These are phyloP conservation scores for Citrus mangshanensis DNA, from an alignment of 345 rosid genomes.

Conservation along the genomic window DNA sequence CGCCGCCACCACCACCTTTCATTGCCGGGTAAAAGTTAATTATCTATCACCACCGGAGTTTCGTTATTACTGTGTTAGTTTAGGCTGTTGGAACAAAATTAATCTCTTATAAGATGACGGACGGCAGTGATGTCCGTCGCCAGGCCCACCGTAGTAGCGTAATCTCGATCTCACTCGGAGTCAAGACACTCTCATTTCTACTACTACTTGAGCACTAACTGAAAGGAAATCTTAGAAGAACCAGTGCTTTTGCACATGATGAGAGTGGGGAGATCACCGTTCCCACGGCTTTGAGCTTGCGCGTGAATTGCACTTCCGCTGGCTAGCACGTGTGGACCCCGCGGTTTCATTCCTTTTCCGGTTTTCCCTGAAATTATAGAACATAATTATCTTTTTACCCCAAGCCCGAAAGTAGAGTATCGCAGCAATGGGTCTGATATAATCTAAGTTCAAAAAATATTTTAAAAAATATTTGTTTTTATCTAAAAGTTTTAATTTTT, in stretches of 20 bases:
- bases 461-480: too few relatives aligned
- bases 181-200: background rate
- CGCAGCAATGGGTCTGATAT: too few relatives aligned
- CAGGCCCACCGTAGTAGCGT: background rate
- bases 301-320: background rate
- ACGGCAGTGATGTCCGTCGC: conserved; percentile 2
- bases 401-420: too few relatives aligned
- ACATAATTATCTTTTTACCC: too few relatives aligned
- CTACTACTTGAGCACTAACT: background rate
- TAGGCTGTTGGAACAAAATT: background rate
- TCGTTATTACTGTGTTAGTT: background rate
- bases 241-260: conserved; percentile 5
- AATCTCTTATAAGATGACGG: background rate
- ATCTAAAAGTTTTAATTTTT: too few relatives aligned
- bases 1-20: conserved; percentile 45
- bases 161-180: background rate
- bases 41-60: background rate
- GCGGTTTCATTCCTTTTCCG: too few relatives aligned
- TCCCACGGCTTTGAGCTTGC: background rate
- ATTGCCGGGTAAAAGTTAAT: conserved; percentile 1
- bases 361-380: too few relatives aligned
- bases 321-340: background rate
- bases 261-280: background rate
- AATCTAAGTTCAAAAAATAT: too few relatives aligned
- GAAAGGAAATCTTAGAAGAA: background rate